Evolutionary conservation across 192 early-diverging fungal species (phyloP).

Genomic region (Diversispora eburnea): DNA sequence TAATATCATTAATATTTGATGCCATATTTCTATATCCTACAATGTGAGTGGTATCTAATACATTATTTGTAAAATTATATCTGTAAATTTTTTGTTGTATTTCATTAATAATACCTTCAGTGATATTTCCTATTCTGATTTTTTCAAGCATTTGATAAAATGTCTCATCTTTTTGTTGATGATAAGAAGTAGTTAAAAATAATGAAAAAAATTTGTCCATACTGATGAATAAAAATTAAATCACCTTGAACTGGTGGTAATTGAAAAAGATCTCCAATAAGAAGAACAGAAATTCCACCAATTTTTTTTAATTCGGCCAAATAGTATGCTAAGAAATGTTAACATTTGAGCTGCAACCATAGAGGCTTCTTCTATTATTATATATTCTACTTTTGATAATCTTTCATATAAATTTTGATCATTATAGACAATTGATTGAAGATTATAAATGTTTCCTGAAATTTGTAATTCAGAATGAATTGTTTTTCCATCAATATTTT

Average conservation of each 20-base stretch:
- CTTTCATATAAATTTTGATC: not conserved
- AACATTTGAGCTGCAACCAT: not conserved
- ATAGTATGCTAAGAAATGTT: not conserved
- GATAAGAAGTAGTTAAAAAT: too few relatives aligned
- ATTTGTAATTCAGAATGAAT: not conserved
- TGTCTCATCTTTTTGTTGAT: not conserved
- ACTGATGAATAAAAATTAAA: not conserved
- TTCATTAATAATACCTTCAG: not conserved
- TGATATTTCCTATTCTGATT: slow-evolving; percentile 5
- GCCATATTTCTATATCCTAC: too few relatives aligned
- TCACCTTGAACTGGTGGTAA: not conserved
- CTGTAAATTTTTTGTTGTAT: not conserved
- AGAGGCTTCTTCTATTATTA: not conserved
- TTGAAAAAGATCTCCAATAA: not conserved
- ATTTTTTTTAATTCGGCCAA: not conserved
- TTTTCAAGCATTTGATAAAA: not conserved
- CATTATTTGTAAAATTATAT: too few relatives aligned
- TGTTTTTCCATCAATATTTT: not conserved
- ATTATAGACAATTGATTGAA: too few relatives aligned
- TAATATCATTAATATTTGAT: too few relatives aligned
- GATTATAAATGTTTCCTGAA: not conserved
- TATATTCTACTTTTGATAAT: not conserved
- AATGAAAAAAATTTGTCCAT: not conserved
- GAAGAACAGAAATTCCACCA: not conserved
- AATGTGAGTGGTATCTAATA: too few relatives aligned